phyloP scores from a whole-genome alignment of 306 rosid genomes.

The Rosa persica region DNA sequence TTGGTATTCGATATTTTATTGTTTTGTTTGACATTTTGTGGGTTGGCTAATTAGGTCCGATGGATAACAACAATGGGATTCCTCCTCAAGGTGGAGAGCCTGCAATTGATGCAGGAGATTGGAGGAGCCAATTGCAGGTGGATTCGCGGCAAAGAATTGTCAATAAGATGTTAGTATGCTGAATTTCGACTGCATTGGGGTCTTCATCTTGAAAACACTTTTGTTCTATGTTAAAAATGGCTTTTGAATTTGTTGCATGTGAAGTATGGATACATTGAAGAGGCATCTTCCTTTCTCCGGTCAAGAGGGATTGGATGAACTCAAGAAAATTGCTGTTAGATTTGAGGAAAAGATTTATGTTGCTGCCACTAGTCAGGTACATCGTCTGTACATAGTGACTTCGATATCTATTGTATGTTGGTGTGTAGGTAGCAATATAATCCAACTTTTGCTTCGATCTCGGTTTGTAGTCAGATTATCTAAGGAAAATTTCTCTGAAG shows the following conservation, averaged over 20 bases:
- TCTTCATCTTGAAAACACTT: background rate
- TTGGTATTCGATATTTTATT: background rate
- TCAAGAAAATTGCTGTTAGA: conserved; percentile 60
- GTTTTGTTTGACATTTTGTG: conserved; percentile 2
- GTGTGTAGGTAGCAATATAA: background rate
- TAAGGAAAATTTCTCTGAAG: conserved; percentile 38
- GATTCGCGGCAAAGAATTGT: conserved; percentile 48
- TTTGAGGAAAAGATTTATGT: conserved; percentile 74
- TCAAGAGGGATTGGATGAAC: conserved; percentile 63
- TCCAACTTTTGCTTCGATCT: too few relatives aligned
- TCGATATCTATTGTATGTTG: background rate
- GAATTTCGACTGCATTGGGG: background rate
- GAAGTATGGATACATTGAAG: conserved; percentile 66
- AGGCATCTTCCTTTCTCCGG: conserved; percentile 63
- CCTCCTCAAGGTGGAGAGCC: conserved; percentile 26
- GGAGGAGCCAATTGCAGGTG: conserved; percentile 45
- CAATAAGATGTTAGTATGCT: conserved; percentile 44
- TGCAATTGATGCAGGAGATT: conserved; percentile 34
- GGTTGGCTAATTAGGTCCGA: background rate
- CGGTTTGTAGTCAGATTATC: conserved; percentile 35
- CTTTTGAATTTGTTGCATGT: conserved; percentile 4
- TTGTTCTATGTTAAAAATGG: background rate
- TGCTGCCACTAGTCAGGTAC: conserved; percentile 69
- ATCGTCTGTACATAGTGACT: background rate
- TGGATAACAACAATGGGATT: conserved; percentile 27